A percentile compares a stretch with the other conserved stretches of the same genome.
Evolutionary conservation across 225 moss, liverwort and hornwort genomes (phyloP).

Genomic region (Rhytidiadelphus loreus): DNA sequence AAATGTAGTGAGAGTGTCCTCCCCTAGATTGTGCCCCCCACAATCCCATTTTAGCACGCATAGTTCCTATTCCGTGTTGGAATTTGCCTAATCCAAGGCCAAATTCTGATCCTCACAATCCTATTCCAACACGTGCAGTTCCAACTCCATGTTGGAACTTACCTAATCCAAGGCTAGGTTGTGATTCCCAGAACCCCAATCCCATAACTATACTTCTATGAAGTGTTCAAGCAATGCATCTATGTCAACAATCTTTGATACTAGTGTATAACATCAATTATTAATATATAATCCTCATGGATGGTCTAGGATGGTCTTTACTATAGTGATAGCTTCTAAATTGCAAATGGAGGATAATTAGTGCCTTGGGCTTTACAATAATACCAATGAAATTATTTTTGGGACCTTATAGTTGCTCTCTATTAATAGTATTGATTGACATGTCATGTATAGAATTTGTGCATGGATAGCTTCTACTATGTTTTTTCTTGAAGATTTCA

Average conservation of each 20-base stretch:
- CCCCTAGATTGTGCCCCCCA: no score
- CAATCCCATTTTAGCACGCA: no score
- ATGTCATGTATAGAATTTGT: no score
- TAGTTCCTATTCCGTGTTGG: no score
- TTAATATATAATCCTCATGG: not conserved
- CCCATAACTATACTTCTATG: not conserved
- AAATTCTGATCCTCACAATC: no score
- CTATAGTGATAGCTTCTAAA: not conserved
- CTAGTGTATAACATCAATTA: not conserved
- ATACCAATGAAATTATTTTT: not conserved
- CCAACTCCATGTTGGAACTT: not conserved
- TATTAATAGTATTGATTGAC: not conserved
- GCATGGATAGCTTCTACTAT: no score
- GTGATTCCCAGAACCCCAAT: not conserved
- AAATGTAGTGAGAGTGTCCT: no score
- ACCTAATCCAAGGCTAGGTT: rapidly evolving
- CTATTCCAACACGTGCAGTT: rapidly evolving
- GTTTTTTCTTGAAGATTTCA: not conserved
- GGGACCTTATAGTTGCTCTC: not conserved
- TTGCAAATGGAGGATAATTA: not conserved
- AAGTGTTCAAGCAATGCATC: not conserved
- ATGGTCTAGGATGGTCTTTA: not conserved
- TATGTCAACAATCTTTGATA: not conserved
- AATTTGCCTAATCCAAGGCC: no score
- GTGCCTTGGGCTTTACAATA: not conserved